These are phyloP conservation scores for Fragilaria crotonensis DNA, from an alignment of 108 stramenopile species.

Conservation along the genomic window DNA sequence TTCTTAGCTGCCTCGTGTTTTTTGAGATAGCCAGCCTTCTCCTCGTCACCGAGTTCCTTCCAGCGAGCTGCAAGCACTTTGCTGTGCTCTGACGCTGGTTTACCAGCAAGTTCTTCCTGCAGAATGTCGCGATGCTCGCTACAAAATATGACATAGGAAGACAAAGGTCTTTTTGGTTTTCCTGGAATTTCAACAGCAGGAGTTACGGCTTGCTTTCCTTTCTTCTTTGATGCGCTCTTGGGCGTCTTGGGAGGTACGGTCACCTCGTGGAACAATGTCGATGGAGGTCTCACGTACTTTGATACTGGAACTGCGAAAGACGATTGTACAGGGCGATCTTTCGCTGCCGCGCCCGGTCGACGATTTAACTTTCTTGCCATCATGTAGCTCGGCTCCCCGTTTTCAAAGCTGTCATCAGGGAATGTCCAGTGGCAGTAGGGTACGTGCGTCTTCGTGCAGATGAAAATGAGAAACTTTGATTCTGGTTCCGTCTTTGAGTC, in stretches of 20 bases:
- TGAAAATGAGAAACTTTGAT: slow-evolving; percentile 70
- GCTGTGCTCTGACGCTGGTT: slow-evolving; percentile 12
- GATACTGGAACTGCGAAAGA: slow-evolving; percentile 52
- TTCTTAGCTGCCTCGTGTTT: slow-evolving; percentile 18
- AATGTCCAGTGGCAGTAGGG: slow-evolving; percentile 88
- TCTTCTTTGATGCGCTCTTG: not conserved
- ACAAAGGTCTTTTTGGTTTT: slow-evolving; percentile 39
- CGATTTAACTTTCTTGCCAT: slow-evolving; percentile 74
- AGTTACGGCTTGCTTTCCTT: slow-evolving; percentile 1
- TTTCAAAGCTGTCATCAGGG: slow-evolving; percentile 65
- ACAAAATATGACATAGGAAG: slow-evolving; percentile 35
- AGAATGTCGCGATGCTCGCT: slow-evolving; percentile 19
- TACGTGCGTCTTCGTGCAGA: slow-evolving; percentile 35
- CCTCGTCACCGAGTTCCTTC: slow-evolving; percentile 28
- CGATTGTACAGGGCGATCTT: slow-evolving; percentile 34
- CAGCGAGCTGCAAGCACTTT: slow-evolving; percentile 32
- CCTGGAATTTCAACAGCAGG: slow-evolving; percentile 24
- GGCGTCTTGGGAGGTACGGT: slow-evolving; percentile 5
- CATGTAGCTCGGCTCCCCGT: slow-evolving; percentile 80
- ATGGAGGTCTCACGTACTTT: slow-evolving; percentile 22
- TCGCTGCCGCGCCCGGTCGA: slow-evolving; percentile 27
- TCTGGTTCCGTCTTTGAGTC: slow-evolving; percentile 61
- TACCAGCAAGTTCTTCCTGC: slow-evolving; percentile 19
- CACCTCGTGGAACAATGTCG: slow-evolving; percentile 10
- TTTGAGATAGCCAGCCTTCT: slow-evolving; percentile 21